Evolutionary conservation across 2,329 filamentous ascomycete species (phyloP), one percentile per base, ranked within the genome.

Genomic region (Scleromitrula shiraiana): DNA sequence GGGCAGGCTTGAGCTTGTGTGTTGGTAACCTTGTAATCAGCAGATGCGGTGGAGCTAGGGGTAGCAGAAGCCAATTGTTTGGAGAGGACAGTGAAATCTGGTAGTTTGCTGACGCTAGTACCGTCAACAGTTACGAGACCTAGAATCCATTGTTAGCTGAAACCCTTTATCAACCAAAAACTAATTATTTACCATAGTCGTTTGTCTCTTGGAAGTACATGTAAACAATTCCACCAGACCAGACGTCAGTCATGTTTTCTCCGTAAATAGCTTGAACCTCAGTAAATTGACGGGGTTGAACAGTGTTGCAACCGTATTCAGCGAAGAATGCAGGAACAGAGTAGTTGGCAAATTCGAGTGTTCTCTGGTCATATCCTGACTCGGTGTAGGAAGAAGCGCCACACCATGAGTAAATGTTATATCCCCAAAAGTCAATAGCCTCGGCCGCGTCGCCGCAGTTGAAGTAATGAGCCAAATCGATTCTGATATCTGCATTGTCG

Each of bases 391-490:
- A 80, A 63, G 87, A 95, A 59, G 90, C 68, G 59, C 91, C 93
- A 67, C 93, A 98, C 93, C 93, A 98, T 45, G 90, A 95, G 78
- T 98, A 98, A 72, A 97, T 95, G 77, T 98, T 98, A 83, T 97
- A 97, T 51, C 93, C 93, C 87, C 90, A 98, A 76, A 94, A 97
- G 70, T 98, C 93, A 57, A 97, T 95, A 52, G 85, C 68, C 63
- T 70, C 69, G 7, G 73, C 70, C 27, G 73, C 65, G 52, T 79
- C 68, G 52, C 90, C 87, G 65, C 93, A 98, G 76, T 95, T 90
- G 73, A 98, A 96, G 78, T 95, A 98, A 65, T 88, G 73, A 58
- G 88, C 87, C 63, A 97, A 80, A 62, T 88, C 74, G 56, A 75
- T 75, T 67, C 93, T 87, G 60, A 95, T 94, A 19, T 80, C 76